phyloP scores from a whole-genome alignment of 495 filamentous ascomycete species.

The Jackrogersella minutella region DNA sequence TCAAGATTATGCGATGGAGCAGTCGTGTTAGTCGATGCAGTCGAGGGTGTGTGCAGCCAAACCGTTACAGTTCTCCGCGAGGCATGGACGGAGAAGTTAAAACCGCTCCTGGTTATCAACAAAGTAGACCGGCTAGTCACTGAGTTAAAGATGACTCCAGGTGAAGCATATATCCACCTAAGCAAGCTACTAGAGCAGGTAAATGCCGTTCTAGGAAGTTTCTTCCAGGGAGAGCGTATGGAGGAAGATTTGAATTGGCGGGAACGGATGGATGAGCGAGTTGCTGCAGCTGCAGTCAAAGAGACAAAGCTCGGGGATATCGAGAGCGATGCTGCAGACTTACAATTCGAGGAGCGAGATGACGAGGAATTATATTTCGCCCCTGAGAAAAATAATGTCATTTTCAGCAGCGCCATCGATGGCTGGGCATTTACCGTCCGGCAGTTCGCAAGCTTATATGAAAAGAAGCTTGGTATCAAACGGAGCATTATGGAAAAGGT shows the following conservation, averaged over 20 bases:
- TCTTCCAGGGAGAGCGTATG: conserved; percentile 98
- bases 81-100: conserved; percentile 94
- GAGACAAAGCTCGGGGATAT: conserved; percentile 56
- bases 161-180: conserved; percentile 90
- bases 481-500: conserved; percentile 90
- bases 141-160: conserved; percentile 89
- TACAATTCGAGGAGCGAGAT: conserved; percentile 87
- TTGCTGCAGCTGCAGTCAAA: conserved; percentile 65
- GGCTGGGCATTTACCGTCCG: conserved; percentile 97
- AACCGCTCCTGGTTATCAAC: conserved; percentile 94
- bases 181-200: conserved; percentile 91
- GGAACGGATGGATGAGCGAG: conserved; percentile 86
- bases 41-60: conserved; percentile 97
- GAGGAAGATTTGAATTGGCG: conserved; percentile 98
- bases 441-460: conserved; percentile 92
- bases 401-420: conserved; percentile 96
- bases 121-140: conserved; percentile 96
- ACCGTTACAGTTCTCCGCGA: conserved; percentile 96
- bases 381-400: conserved; percentile 97
- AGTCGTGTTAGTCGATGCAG: conserved; percentile 94
- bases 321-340: conserved; percentile 62
- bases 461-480: conserved; percentile 97
- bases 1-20: conserved; percentile 95
- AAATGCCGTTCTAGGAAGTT: conserved; percentile 96
- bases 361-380: conserved; percentile 99